A percentile compares a stretch with the other conserved stretches of the same genome.
These are phyloP conservation scores for Eleusine indica DNA, from an alignment of 176 grass and related monocot genomes.

Conservation along the genomic window DNA sequence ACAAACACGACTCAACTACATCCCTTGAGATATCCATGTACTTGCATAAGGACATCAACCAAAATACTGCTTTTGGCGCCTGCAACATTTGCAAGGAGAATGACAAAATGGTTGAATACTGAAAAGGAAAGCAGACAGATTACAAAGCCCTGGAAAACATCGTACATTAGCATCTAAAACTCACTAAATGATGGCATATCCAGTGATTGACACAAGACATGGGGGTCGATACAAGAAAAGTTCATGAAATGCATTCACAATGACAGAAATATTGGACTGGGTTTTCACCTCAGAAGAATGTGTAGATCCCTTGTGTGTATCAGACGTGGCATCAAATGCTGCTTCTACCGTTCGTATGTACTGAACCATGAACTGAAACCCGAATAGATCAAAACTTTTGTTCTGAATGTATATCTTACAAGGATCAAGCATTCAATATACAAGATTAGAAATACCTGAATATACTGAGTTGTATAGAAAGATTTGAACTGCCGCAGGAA, in stretches of 20 bases:
- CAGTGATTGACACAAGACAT: background rate
- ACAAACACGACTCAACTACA: conserved; percentile 49
- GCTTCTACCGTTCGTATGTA: conserved; percentile 64
- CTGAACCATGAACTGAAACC: conserved; percentile 75
- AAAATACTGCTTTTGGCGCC: conserved; percentile 66
- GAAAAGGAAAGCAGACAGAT: background rate
- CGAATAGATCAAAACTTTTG: conserved; percentile 27
- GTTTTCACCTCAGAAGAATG: conserved; percentile 55
- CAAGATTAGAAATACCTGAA: conserved; percentile 50
- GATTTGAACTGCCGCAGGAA: conserved; percentile 68
- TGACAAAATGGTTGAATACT: background rate
- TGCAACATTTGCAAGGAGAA: conserved; percentile 25
- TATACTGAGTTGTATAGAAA: conserved; percentile 60
- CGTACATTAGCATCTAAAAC: conserved; percentile 7
- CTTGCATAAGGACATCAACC: conserved; percentile 75
- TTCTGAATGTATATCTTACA: conserved; percentile 22
- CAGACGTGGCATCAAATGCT: conserved; percentile 45
- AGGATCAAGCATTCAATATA: background rate
- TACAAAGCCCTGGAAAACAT: background rate
- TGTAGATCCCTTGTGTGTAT: conserved; percentile 42
- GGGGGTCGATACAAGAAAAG: background rate
- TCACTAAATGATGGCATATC: background rate
- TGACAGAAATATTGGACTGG: background rate
- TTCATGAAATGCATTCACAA: background rate
- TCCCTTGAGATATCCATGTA: conserved; percentile 61